Percentiles rank a stretch among this genome's conserved stretches.
Conservation (phyloP, 345 rosid species). For the Gossypium ekmanianum region DNA sequence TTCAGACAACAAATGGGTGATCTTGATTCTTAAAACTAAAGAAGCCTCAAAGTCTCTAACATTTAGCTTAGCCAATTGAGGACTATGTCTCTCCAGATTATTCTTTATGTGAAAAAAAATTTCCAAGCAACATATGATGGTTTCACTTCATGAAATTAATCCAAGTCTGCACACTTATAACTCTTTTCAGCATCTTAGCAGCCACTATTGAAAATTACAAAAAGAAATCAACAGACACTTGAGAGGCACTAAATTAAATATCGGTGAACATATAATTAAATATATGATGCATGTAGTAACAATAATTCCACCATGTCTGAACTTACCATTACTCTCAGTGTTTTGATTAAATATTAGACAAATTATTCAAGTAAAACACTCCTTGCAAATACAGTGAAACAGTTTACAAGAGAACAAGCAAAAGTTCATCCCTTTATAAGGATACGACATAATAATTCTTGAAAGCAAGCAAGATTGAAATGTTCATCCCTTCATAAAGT, state of each 20-base stretch:
- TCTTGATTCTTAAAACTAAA: background rate
- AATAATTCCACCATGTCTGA: background rate
- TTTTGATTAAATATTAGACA: background rate
- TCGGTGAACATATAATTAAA: background rate
- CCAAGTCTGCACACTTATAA: background rate
- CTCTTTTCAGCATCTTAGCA: background rate
- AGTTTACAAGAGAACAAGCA: background rate
- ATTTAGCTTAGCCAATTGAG: slow-evolving; percentile 1
- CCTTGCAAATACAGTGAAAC: background rate
- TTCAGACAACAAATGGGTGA: background rate
- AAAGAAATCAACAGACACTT: background rate
- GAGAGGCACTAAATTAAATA: background rate
- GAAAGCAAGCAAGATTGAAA: background rate
- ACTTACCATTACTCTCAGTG: background rate
- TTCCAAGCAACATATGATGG: background rate
- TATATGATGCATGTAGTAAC: background rate
- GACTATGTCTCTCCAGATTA: background rate
- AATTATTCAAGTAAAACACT: background rate
- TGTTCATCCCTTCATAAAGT: background rate
- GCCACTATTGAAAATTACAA: background rate
- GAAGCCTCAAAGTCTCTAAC: background rate
- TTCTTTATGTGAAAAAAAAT: background rate
- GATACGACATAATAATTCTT: background rate
- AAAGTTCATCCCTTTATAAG: background rate
- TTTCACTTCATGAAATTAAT: background rate